Conservation (phyloP, 768 basidiomycete genomes). For the Rhodotorula graminis region DNA sequence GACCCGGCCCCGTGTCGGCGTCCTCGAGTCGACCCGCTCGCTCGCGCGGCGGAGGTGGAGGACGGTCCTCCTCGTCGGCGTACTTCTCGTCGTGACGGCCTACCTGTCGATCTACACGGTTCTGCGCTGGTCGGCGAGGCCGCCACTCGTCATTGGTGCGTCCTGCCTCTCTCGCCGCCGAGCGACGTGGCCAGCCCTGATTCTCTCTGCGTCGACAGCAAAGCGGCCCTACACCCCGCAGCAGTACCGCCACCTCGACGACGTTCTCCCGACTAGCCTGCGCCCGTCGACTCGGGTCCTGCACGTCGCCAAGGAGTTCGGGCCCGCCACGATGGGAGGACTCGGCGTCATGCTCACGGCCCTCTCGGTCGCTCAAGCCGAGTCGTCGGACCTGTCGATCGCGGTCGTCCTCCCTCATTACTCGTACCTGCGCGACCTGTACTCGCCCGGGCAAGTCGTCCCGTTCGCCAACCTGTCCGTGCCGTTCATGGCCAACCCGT, state of each 20-base stretch:
- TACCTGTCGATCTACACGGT: background rate
- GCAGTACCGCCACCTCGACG: constrained; percentile 13
- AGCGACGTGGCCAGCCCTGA: background rate
- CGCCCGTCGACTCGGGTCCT: constrained; percentile 11
- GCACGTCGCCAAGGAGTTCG: constrained; percentile 32
- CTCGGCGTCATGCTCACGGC: constrained; percentile 31
- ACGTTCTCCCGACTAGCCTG: background rate
- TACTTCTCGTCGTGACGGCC: background rate
- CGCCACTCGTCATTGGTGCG: constrained; percentile 2
- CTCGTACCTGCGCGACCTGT: constrained; percentile 11
- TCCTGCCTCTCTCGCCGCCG: background rate
- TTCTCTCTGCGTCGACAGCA: background rate
- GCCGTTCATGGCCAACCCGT: background rate
- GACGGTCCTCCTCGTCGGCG: background rate
- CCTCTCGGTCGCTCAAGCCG: constrained; percentile 19
- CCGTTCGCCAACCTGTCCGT: constrained; percentile 11
- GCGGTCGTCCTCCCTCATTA: constrained; percentile 27
- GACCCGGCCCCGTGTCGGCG: no score
- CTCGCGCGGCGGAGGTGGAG: no score
- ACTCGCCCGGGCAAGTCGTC: background rate
- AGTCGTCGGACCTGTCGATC: constrained; percentile 13
- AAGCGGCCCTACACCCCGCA: background rate
- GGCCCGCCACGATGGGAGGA: constrained; percentile 30
- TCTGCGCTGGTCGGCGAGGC: background rate
- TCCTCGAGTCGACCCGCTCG: background rate